phyloP scores from a whole-genome alignment of 192 early-diverging fungal species.

The Coemansia sp. region DNA sequence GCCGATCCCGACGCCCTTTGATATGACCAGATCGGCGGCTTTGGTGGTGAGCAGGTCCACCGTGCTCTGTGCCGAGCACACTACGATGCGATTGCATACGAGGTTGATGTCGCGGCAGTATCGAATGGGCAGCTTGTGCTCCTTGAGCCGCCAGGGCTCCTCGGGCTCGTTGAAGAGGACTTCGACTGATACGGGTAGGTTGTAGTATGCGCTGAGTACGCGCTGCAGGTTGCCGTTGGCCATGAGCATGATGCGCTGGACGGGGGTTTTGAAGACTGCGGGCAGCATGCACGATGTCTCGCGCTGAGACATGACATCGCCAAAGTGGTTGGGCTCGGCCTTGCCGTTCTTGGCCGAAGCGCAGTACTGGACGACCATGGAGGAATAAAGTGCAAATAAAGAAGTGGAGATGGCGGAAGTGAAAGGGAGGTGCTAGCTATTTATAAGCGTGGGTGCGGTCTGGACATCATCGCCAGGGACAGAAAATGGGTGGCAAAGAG shows the following conservation, averaged over 20 bases:
- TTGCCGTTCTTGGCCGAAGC: conserved; percentile 21
- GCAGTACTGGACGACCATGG: conserved; percentile 49
- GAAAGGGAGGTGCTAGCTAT: not conserved
- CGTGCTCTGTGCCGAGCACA: conserved; percentile 46
- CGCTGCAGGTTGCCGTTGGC: conserved; percentile 56
- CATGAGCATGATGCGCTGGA: conserved; percentile 56
- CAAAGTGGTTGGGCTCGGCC: conserved; percentile 50
- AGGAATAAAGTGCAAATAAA: not conserved
- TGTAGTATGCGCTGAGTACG: conserved; percentile 55
- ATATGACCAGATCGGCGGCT: conserved; percentile 45
- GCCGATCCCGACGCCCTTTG: conserved; percentile 53
- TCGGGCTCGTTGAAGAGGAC: conserved; percentile 44
- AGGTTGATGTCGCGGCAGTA: conserved; percentile 50
- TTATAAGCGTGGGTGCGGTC: not conserved
- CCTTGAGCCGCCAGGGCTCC: conserved; percentile 3
- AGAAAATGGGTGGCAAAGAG: not conserved
- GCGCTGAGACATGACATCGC: conserved; percentile 53
- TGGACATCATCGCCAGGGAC: not conserved
- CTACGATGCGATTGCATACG: conserved; percentile 43
- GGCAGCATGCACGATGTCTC: conserved; percentile 54
- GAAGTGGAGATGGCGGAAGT: not conserved
- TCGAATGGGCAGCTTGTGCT: conserved; percentile 30
- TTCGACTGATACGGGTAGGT: conserved; percentile 50
- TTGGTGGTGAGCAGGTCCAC: conserved; percentile 43
- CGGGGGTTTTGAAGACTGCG: conserved; percentile 39